phyloP scores from a whole-genome alignment of 176 grass and related monocot species.

The Musa troglodytarum region DNA sequence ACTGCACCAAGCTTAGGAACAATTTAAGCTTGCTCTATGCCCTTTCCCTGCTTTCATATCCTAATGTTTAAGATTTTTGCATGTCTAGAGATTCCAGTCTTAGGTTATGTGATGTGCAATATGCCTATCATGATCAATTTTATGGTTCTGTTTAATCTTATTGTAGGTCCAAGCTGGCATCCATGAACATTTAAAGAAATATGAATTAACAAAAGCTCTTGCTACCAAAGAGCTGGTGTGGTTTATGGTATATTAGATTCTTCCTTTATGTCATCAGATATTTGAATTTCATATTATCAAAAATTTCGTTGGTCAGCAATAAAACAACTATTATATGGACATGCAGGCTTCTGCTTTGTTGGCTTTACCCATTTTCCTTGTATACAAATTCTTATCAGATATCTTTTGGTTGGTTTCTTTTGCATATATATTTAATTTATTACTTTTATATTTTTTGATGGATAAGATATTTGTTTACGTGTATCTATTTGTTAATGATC shows the following conservation, averaged over 20 bases:
- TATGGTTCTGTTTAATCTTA: constrained; percentile 4
- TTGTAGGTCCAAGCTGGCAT: constrained; percentile 14
- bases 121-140: not conserved
- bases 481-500: not conserved
- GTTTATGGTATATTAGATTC: constrained; percentile 18
- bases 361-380: constrained; percentile 13
- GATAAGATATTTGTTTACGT: not conserved
- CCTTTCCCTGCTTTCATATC: too few species aligned
- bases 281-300: not conserved
- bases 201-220: constrained; percentile 20
- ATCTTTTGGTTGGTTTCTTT: constrained; percentile 17
- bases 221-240: constrained; percentile 24
- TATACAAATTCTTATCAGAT: constrained; percentile 7
- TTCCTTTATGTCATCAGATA: not conserved
- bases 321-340: not conserved
- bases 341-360: constrained; percentile 20
- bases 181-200: constrained; percentile 20
- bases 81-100: too few species aligned
- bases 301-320: not conserved
- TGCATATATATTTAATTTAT: not conserved
- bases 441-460: not conserved
- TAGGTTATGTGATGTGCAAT: not conserved
- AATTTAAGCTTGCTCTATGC: too few species aligned
- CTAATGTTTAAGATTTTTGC: too few species aligned
- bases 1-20: too few species aligned